Evolutionary conservation across 495 filamentous ascomycete genomes (phyloP), one percentile per base, ranked within the genome.

Genomic region (Halenospora varia): DNA sequence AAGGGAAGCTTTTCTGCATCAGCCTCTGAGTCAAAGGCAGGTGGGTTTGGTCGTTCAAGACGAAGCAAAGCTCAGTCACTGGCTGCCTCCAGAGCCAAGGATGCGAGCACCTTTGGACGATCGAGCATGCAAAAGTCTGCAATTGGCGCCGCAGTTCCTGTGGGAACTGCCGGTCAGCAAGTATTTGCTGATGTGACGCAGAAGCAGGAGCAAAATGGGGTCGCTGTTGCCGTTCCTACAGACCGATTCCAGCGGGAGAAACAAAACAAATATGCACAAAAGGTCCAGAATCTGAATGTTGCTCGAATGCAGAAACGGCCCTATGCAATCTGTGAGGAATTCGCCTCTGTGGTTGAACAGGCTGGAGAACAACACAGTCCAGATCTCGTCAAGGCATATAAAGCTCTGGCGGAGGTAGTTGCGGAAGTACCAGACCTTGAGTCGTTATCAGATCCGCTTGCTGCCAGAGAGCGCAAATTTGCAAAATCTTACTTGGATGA

Each of bases 71-170:
- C 64, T 1, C 59, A 4, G 10, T 62, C 50, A 78, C 70, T 67
- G 72, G 61, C 62, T 68, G 53, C 47, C 9, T 25, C 52, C 69
- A 29, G 48, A 13, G 48, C 35, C 40, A 73, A 74, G 55, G 77
- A 77, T 26, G 68, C 78, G 55, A 90, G 86, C 72, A 74, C 82
- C 9, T 88, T 95, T 66, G 90, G 89, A 4, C 77, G 83, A 18
- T 89, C 89, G 22, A 80, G 71, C 42, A 65, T 90, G 63, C 83
- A 89, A 55, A 88, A 84, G 61, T 95, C 92, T 13, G 87, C 96
- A 24, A 89, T 97, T 68, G 92, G 92, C 18, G 82, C 83, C 40
- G 86, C 89, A 15, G 82, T 77, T 39, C 75, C 76, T 57, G 80
- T 88, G 45, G 70, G 76, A 64, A 52, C 67, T 69, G 50, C 77